phyloP scores from a whole-genome alignment of 2,329 filamentous ascomycete species.

The Cladorrhinum sp. region DNA sequence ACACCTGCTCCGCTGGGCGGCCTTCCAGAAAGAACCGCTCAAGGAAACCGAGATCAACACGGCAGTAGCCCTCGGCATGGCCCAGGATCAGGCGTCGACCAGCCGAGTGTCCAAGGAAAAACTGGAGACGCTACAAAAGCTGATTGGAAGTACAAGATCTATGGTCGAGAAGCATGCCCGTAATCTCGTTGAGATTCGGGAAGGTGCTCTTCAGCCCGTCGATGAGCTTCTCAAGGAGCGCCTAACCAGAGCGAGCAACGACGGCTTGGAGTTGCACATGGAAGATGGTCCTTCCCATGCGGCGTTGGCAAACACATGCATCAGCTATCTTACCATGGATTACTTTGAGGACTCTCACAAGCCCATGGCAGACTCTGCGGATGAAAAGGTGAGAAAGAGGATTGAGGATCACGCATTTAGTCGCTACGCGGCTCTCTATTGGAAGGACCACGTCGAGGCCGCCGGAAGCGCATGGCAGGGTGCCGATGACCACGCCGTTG shows the following conservation, averaged over 20 bases:
- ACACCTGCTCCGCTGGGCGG: conserved; percentile 2
- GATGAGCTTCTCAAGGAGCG: not conserved
- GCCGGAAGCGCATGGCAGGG: not conserved
- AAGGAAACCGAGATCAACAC: conserved; percentile 4
- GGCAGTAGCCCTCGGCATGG: not conserved
- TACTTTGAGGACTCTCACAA: not conserved
- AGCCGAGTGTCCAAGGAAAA: not conserved
- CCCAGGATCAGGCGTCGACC: no score
- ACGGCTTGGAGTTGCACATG: not conserved
- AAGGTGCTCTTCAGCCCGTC: not conserved
- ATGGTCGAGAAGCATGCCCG: not conserved
- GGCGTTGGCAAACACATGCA: not conserved
- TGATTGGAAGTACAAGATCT: not conserved
- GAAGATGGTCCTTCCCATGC: conserved; percentile 2
- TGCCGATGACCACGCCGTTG: not conserved
- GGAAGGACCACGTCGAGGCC: not conserved
- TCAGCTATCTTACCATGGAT: not conserved
- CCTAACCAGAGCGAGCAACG: not conserved
- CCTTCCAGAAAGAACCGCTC: conserved; percentile 4
- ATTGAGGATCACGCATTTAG: not conserved
- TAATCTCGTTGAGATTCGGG: not conserved
- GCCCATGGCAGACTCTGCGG: not conserved
- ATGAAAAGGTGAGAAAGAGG: not conserved
- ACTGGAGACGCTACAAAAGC: not conserved
- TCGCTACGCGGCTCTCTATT: not conserved